Conservation (phyloP, 108 stramenopile species). For the Pseudonitzschia pungens region DNA sequence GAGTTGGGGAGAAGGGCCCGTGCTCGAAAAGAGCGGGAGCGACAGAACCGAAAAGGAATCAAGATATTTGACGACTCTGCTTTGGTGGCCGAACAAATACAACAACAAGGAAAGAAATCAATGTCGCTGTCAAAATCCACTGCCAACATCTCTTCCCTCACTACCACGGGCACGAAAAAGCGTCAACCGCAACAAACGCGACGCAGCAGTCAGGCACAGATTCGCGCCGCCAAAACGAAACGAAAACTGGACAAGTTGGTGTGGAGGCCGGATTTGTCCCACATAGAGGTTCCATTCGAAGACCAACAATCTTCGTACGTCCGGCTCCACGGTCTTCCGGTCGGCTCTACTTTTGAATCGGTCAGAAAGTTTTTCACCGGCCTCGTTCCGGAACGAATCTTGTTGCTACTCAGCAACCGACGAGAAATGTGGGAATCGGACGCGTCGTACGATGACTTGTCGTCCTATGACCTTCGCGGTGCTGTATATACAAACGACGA, state of each 20-base stretch:
- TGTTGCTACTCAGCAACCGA: slow-evolving; percentile 49
- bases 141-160: not conserved
- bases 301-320: slow-evolving; percentile 58
- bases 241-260: slow-evolving; percentile 12
- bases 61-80: slow-evolving; percentile 22
- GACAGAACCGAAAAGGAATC: slow-evolving; percentile 66
- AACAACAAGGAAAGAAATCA: slow-evolving; percentile 17
- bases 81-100: slow-evolving; percentile 4
- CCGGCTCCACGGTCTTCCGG: slow-evolving; percentile 68
- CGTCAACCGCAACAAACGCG: not conserved
- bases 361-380: slow-evolving; percentile 75
- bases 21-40: slow-evolving; percentile 56
- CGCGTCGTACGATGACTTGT: slow-evolving; percentile 31
- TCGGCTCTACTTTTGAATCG: slow-evolving; percentile 47
- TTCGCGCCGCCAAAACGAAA: slow-evolving; percentile 14
- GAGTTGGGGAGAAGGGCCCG: slow-evolving; percentile 66
- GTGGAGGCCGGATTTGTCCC: slow-evolving; percentile 45
- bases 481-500: slow-evolving; percentile 13
- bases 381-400: slow-evolving; percentile 50
- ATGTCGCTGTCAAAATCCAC: not conserved
- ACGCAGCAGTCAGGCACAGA: not conserved
- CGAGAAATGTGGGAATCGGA: slow-evolving; percentile 45
- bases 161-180: not conserved
- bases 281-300: slow-evolving; percentile 32
- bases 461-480: not conserved